phyloP scores from a whole-genome alignment of 2,329 filamentous ascomycete species.

The Plectosphaerella cucumerina region DNA sequence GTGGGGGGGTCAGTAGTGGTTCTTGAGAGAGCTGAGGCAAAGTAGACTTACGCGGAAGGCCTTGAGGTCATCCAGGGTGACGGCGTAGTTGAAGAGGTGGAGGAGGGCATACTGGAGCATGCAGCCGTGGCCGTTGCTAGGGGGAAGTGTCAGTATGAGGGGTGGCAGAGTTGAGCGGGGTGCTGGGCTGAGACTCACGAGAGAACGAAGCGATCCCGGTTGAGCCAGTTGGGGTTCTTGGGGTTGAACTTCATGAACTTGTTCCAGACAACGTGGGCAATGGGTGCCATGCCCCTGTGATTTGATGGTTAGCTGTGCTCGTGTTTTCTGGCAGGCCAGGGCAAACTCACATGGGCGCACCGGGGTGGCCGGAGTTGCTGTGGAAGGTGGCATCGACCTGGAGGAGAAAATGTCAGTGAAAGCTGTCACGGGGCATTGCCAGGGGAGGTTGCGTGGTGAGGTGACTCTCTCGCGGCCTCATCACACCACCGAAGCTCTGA shows the following conservation, averaged over 20 bases:
- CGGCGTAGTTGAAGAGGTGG: slow-evolving; percentile 87
- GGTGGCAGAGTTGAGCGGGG: background rate
- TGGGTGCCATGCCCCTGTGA: slow-evolving; percentile 76
- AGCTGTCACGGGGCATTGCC: too few species aligned
- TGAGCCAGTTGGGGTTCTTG: slow-evolving; percentile 95
- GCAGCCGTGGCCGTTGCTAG: slow-evolving; percentile 95
- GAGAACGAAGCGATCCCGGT: slow-evolving; percentile 97
- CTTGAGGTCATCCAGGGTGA: slow-evolving; percentile 91
- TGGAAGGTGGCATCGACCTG: slow-evolving; percentile 96
- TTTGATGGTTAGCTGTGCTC: slow-evolving; percentile 24
- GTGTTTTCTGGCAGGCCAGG: background rate
- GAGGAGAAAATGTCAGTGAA: slow-evolving; percentile 15
- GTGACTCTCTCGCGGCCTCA: background rate
- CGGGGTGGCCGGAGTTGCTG: slow-evolving; percentile 97
- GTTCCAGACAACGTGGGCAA: slow-evolving; percentile 96
- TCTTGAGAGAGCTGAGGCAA: slow-evolving; percentile 1
- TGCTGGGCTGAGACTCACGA: slow-evolving; percentile 67
- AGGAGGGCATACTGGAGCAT: slow-evolving; percentile 99
- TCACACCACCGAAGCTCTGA: too few species aligned
- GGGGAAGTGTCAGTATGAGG: background rate
- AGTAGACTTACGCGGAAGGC: slow-evolving; percentile 76
- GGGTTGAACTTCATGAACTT: slow-evolving; percentile 99
- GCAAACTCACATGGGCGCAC: slow-evolving; percentile 80
- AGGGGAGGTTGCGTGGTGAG: slow-evolving; percentile 5
- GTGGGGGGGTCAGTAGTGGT: background rate